A percentile compares a stretch with the other conserved stretches of the same genome.
Conservation (phyloP, 2,329 filamentous ascomycete species). For the Aspergillus pseudoglaucus region DNA sequence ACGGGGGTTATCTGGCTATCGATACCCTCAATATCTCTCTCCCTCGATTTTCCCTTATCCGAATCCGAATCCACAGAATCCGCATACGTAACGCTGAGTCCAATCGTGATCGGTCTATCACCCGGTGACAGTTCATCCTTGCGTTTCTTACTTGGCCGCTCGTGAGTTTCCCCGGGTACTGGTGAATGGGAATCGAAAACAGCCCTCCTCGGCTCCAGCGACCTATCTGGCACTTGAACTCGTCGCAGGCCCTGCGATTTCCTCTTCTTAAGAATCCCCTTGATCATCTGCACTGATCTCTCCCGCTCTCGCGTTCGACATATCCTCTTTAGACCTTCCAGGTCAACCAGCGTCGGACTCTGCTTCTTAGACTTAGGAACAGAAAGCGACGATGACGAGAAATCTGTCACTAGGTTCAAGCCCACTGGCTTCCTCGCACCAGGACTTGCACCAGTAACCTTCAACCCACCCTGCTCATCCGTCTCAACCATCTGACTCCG, state of each 20-base stretch:
- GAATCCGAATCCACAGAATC: constrained; percentile 17
- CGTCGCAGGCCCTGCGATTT: constrained; percentile 14
- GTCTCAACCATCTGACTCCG: background rate
- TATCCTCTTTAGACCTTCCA: constrained; percentile 33
- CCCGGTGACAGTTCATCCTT: constrained; percentile 37
- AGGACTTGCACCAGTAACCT: background rate
- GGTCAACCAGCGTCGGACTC: constrained; percentile 23
- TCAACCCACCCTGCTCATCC: background rate
- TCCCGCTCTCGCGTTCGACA: constrained; percentile 28
- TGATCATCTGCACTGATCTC: constrained; percentile 18
- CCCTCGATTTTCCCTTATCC: constrained; percentile 8
- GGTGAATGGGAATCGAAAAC: background rate
- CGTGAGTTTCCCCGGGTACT: constrained; percentile 10
- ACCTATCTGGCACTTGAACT: background rate
- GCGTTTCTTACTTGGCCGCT: constrained; percentile 16
- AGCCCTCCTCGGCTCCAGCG: background rate
- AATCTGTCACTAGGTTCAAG: constrained; percentile 39
- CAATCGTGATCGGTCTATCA: constrained; percentile 42
- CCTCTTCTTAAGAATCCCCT: constrained; percentile 16
- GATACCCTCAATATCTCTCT: constrained; percentile 22
- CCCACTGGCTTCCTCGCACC: constrained; percentile 26
- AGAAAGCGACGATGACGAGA: constrained; percentile 15
- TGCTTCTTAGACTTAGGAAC: background rate
- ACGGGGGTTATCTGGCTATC: constrained; percentile 29
- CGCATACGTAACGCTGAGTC: constrained; percentile 34